Conservation (phyloP, 768 basidiomycete species). For the Leccinum pellstonianum region DNA sequence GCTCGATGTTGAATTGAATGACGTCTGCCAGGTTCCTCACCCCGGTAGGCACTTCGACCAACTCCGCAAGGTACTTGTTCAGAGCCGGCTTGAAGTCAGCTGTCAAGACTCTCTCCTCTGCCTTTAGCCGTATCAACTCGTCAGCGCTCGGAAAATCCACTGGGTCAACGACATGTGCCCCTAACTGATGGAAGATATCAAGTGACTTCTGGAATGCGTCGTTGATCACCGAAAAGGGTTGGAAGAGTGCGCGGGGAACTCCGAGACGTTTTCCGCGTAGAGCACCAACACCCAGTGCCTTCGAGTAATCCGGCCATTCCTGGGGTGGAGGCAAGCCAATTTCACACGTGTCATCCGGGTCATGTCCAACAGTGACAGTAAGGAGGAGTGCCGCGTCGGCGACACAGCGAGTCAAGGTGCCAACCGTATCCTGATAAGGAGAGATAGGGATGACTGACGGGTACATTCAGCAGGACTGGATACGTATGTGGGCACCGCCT, state of each 20-base stretch:
- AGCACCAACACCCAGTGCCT: conserved; percentile 46
- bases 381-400: conserved; percentile 40
- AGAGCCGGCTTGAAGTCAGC: conserved; percentile 56
- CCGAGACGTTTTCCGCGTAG: conserved; percentile 47
- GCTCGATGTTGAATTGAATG: conserved; percentile 54
- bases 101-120: conserved; percentile 53
- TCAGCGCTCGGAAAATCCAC: conserved; percentile 57
- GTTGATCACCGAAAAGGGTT: conserved; percentile 23
- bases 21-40: conserved; percentile 57
- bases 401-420: conserved; percentile 38
- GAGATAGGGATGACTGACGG: conserved; percentile 46
- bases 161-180: conserved; percentile 55
- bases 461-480: not conserved
- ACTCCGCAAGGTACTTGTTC: conserved; percentile 44
- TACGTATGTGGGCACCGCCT: not conserved
- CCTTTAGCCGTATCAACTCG: conserved; percentile 46
- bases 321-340: conserved; percentile 45
- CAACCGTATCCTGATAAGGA: conserved; percentile 40
- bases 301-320: conserved; percentile 53
- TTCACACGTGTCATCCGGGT: conserved; percentile 38
- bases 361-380: conserved; percentile 41
- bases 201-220: conserved; percentile 41
- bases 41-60: conserved; percentile 57
- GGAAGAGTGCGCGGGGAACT: conserved; percentile 39
- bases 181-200: conserved; percentile 37